These are phyloP conservation scores for Beauveria brongniartii DNA, from an alignment of 2,329 filamentous ascomycete species.

Conservation along the genomic window DNA sequence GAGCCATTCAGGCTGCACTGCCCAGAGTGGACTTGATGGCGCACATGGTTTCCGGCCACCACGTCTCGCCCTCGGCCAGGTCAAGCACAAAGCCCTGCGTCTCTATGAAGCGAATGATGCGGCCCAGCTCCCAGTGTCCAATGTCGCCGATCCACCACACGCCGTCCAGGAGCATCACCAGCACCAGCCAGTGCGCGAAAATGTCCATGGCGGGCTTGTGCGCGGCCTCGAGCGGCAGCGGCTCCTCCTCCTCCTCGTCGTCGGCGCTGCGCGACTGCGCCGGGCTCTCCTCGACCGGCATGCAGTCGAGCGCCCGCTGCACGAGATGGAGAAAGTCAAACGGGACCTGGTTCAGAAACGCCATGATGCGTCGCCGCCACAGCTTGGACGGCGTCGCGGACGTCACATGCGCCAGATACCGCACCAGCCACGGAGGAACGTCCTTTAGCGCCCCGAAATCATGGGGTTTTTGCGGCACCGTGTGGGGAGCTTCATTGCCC, in stretches of 20 bases:
- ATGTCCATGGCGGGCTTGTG: conserved; percentile 27
- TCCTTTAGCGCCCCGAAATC: conserved; percentile 15
- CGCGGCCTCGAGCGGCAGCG: conserved; percentile 2
- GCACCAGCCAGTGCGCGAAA: conserved; percentile 31
- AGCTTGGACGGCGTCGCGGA: conserved; percentile 20
- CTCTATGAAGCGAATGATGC: conserved; percentile 18
- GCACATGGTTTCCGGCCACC: conserved; percentile 31
- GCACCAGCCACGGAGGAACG: conserved; percentile 27
- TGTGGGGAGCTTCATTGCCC: not conserved
- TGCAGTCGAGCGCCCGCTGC: conserved; percentile 22
- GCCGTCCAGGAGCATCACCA: conserved; percentile 28
- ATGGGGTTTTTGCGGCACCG: not conserved
- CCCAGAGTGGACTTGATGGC: conserved; percentile 9
- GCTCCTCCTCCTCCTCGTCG: not conserved
- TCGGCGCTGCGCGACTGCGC: not conserved
- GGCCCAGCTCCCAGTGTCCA: conserved; percentile 26
- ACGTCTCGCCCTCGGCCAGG: conserved; percentile 13
- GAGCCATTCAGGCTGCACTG: not conserved
- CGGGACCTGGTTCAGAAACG: conserved; percentile 32
- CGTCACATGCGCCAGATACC: conserved; percentile 27
- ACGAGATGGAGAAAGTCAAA: conserved; percentile 26
- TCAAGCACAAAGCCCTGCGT: conserved; percentile 10
- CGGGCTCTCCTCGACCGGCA: conserved; percentile 4
- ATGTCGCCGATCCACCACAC: conserved; percentile 33
- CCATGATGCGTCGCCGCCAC: conserved; percentile 29